Conservation (phyloP, 139 green algal genomes). For the Ettlia oleoabundans region DNA sequence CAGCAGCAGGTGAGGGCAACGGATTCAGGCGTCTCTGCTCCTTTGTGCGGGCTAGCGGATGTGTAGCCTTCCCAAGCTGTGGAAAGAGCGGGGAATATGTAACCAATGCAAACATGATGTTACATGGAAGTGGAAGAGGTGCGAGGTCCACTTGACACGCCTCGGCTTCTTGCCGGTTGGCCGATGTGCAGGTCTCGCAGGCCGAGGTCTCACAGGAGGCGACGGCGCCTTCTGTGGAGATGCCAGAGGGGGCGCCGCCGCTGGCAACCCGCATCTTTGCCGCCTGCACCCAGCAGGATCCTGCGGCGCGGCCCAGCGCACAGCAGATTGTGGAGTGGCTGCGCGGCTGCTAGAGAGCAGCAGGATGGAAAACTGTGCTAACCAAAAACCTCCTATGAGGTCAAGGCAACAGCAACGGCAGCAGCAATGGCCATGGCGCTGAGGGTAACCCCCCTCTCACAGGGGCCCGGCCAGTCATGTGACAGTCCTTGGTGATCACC, state of each 20-base stretch:
- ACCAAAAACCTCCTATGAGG: neutral
- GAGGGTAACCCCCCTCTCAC: too few relatives aligned
- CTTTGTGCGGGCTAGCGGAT: neutral
- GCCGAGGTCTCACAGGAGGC: too few relatives aligned
- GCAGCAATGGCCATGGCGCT: neutral
- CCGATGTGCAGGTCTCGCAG: too few relatives aligned
- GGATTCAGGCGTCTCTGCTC: neutral
- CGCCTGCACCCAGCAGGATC: conserved; percentile 60
- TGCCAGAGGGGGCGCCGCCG: conserved; percentile 30
- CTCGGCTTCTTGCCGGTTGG: too few relatives aligned
- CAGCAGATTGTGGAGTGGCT: conserved; percentile 71
- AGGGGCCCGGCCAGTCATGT: too few relatives aligned
- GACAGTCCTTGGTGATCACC: too few relatives aligned
- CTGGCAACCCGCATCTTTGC: conserved; percentile 52
- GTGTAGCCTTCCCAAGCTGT: too few relatives aligned
- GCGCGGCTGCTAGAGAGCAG: conserved; percentile 29
- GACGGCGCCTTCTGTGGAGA: conserved; percentile 28
- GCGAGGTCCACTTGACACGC: too few relatives aligned
- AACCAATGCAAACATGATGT: too few relatives aligned
- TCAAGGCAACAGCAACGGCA: neutral
- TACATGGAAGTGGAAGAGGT: too few relatives aligned
- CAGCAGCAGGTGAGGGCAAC: neutral
- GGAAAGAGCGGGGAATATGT: too few relatives aligned
- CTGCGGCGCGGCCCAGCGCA: conserved; percentile 55
- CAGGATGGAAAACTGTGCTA: neutral